Conservation (phyloP, 768 basidiomycete genomes). For the Leccinum boreale region DNA sequence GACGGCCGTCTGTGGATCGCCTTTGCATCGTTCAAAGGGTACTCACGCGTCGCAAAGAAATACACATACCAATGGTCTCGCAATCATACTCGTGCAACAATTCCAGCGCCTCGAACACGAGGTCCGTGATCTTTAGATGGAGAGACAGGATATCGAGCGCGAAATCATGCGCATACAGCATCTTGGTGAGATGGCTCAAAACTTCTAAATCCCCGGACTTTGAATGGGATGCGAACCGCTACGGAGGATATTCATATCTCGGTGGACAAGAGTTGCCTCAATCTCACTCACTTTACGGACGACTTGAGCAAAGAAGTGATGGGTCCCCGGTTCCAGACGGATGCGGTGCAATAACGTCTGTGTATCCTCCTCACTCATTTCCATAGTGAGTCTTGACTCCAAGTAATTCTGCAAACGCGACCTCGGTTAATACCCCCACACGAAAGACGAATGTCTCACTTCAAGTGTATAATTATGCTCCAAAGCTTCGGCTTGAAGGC, state of each 20-base stretch:
- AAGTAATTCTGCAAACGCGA: slow-evolving; percentile 38
- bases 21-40: slow-evolving; percentile 33
- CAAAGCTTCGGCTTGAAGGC: slow-evolving; percentile 55
- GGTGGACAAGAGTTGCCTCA: not conserved
- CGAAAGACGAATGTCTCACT: slow-evolving; percentile 33
- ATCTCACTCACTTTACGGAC: slow-evolving; percentile 50
- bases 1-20: slow-evolving; percentile 81
- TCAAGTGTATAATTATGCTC: slow-evolving; percentile 59
- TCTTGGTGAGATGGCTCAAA: slow-evolving; percentile 66
- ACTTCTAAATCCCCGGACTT: slow-evolving; percentile 61
- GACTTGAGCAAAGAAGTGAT: slow-evolving; percentile 54
- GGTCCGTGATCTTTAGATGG: slow-evolving; percentile 58
- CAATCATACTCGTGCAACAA: slow-evolving; percentile 75
- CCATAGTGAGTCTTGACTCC: slow-evolving; percentile 54
- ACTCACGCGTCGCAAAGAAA: not conserved
- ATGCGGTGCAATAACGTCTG: slow-evolving; percentile 37
- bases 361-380: slow-evolving; percentile 40
- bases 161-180: slow-evolving; percentile 55
- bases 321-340: slow-evolving; percentile 54
- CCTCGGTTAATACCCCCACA: slow-evolving; percentile 4
- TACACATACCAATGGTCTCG: slow-evolving; percentile 67
- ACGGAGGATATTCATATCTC: slow-evolving; percentile 4
- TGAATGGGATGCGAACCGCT: slow-evolving; percentile 60
- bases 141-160: slow-evolving; percentile 69
- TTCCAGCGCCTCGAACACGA: slow-evolving; percentile 59